These are phyloP conservation scores for Candida neerlandica DNA, from an alignment of 1,139 yeast genomes.

Conservation along the genomic window DNA sequence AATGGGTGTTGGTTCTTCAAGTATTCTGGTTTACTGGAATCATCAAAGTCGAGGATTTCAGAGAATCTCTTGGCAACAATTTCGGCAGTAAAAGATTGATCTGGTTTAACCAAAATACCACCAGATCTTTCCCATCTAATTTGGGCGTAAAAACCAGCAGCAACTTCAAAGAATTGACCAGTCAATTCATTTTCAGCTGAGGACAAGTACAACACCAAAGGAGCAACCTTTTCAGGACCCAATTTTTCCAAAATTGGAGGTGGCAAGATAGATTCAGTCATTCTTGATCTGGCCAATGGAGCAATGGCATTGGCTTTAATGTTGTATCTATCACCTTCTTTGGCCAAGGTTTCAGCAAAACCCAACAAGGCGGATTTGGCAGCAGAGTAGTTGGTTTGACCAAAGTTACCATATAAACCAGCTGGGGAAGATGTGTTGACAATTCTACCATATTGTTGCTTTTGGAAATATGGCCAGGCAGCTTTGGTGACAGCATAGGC, in stretches of 20 bases:
- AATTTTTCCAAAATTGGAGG: slow-evolving; percentile 79
- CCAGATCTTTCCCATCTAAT: slow-evolving; percentile 94
- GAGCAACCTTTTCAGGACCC: slow-evolving; percentile 88
- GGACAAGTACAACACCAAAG: slow-evolving; percentile 79
- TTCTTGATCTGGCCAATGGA: slow-evolving; percentile 92
- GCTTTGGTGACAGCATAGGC: slow-evolving; percentile 84
- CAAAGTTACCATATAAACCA: slow-evolving; percentile 94
- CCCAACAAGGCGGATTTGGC: slow-evolving; percentile 92
- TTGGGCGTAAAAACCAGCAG: slow-evolving; percentile 92
- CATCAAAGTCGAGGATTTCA: slow-evolving; percentile 63
- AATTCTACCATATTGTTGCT: slow-evolving; percentile 86
- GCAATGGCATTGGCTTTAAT: slow-evolving; percentile 87
- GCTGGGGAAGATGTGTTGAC: slow-evolving; percentile 96
- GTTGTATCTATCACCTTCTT: slow-evolving; percentile 87
- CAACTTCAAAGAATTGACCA: slow-evolving; percentile 86
- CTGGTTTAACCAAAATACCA: slow-evolving; percentile 84
- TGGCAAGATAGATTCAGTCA: slow-evolving; percentile 92
- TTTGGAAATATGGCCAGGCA: slow-evolving; percentile 89
- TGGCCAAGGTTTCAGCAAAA: slow-evolving; percentile 90
- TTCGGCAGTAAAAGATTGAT: slow-evolving; percentile 77
- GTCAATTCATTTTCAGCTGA: slow-evolving; percentile 63
- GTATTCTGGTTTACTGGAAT: slow-evolving; percentile 52
- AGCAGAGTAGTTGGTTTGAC: slow-evolving; percentile 94
- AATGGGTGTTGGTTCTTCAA: slow-evolving; percentile 67
- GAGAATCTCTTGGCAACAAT: slow-evolving; percentile 73